phyloP scores from a whole-genome alignment of 208 protist species.

The Acanthamoeba quina region DNA sequence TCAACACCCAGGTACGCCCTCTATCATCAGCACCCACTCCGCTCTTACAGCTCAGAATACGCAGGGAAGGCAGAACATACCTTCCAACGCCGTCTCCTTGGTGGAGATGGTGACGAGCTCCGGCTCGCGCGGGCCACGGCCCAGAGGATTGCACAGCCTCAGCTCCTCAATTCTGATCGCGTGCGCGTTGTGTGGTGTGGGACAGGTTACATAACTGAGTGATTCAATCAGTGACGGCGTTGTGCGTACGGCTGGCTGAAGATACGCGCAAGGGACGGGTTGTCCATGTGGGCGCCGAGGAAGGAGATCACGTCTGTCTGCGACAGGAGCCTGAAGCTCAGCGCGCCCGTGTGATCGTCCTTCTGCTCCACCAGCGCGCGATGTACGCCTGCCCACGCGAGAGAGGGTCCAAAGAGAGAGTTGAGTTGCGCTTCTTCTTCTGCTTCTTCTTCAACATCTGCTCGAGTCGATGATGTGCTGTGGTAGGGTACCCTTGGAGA shows the following conservation, averaged over 20 bases:
- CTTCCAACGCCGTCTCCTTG: conserved; percentile 16
- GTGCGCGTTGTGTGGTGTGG: no score
- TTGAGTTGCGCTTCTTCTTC: no score
- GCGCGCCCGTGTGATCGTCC: conserved; percentile 17
- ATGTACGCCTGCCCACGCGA: neutral
- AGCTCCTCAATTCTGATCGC: conserved; percentile 11
- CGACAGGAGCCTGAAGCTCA: neutral
- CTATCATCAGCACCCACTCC: neutral
- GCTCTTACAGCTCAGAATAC: neutral
- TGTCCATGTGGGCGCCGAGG: conserved; percentile 4
- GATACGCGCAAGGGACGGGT: neutral
- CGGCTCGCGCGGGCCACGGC: neutral
- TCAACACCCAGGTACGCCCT: neutral
- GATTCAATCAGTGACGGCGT: neutral
- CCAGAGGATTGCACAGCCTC: conserved; percentile 29
- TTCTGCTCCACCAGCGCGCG: conserved; percentile 42
- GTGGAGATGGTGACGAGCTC: conserved; percentile 34
- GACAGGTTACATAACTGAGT: neutral
- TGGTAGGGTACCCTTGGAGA: conserved; percentile 2
- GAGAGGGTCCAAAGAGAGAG: neutral
- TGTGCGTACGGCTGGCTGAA: neutral
- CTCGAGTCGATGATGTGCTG: neutral
- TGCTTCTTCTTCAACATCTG: neutral
- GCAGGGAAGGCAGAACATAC: neutral
- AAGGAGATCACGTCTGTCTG: conserved; percentile 40